Percentiles rank a stretch among this genome's conserved stretches.
Evolutionary conservation across 2,329 filamentous ascomycete genomes (phyloP).

Genomic region (Fusarium sacchari): DNA sequence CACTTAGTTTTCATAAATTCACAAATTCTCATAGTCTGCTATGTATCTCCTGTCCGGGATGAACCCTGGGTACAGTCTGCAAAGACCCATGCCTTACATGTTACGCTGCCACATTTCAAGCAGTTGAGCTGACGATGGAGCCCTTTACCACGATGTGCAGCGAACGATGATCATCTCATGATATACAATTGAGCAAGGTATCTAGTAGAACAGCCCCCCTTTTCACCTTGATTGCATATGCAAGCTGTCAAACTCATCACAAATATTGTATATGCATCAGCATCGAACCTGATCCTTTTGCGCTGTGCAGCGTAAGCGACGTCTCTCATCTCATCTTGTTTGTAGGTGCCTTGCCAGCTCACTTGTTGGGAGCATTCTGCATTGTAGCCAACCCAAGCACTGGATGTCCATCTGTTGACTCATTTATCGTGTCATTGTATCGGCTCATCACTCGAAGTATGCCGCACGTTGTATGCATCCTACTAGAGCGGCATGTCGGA

Average conservation of each 20-base stretch:
- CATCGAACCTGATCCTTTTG: not conserved
- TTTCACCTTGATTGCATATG: slow-evolving; percentile 11
- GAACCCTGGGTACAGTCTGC: slow-evolving; percentile 9
- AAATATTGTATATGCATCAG: slow-evolving; percentile 2
- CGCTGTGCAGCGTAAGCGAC: slow-evolving; percentile 8
- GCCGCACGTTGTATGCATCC: slow-evolving; percentile 9
- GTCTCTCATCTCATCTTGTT: slow-evolving; percentile 1
- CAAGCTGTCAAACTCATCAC: not conserved
- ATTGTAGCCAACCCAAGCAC: slow-evolving; percentile 8
- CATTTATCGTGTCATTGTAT: slow-evolving; percentile 21
- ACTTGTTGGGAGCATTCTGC: slow-evolving; percentile 12
- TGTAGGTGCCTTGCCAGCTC: slow-evolving; percentile 7
- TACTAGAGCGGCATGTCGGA: not conserved
- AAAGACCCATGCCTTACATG: slow-evolving; percentile 15
- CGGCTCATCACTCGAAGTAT: slow-evolving; percentile 13
- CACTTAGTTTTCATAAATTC: not conserved
- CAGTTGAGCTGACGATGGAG: slow-evolving; percentile 20
- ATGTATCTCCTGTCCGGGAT: not conserved
- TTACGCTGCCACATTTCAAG: slow-evolving; percentile 7
- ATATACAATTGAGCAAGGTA: slow-evolving; percentile 16
- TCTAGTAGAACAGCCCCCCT: slow-evolving; percentile 30
- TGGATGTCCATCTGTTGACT: slow-evolving; percentile 3
- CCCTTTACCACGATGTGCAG: slow-evolving; percentile 28
- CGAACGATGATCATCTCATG: slow-evolving; percentile 44
- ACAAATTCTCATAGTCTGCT: not conserved